Base-by-base conservation (phyloP, 345 rosid genomes). In the Hibiscus tridactylites region DNA sequence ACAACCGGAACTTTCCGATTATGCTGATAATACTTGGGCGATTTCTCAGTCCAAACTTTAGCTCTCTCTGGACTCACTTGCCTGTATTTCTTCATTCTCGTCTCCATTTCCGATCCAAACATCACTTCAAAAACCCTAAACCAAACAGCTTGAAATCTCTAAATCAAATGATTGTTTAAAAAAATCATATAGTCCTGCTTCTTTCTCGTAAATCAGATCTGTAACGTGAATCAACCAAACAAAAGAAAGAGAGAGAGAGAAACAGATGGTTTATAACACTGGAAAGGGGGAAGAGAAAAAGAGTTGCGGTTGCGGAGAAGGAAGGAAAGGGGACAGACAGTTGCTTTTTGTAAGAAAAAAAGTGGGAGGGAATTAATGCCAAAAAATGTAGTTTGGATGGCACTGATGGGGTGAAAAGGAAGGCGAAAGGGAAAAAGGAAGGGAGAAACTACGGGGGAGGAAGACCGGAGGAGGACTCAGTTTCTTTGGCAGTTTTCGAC, bases 1-100 rank as follows among this genome's bases (percentile, higher is more conserved):
- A 95, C 97, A 57, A 95, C 90, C 9, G 90, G 79, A 9, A 90
- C 97, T 78, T 84, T 94, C 74, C 95, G 83, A 24, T 71, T 81
- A 82, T 83, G 86, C 13, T 88, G 86, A 66, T 19, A 24, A 15
- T 92, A 95, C 80, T 89, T 92, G 0, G 97, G 97, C 10, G 97
- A 90, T 71, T 81, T 92, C 88, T 95, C 99, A 17, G 84, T 92
- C 99, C 99, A 92, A 49, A 95, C 97, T 79, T 86, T 95, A n/a
- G 97, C 85, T 78, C 99, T 88, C 77, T 90, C 99, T 21, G 99
- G 99, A 83, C 99, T 95, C 59, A 90, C 85, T 64, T 89, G 88
- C 65, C 87, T 81, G 68, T 84, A 84, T 79, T 89, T 92, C 80
- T 81, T 95, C 92, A 85, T 85, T 81, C 89, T 85, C 59, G 78